Conservation (phyloP, 352 stramenopile genomes). For the Nothophytophthora sp. region DNA sequence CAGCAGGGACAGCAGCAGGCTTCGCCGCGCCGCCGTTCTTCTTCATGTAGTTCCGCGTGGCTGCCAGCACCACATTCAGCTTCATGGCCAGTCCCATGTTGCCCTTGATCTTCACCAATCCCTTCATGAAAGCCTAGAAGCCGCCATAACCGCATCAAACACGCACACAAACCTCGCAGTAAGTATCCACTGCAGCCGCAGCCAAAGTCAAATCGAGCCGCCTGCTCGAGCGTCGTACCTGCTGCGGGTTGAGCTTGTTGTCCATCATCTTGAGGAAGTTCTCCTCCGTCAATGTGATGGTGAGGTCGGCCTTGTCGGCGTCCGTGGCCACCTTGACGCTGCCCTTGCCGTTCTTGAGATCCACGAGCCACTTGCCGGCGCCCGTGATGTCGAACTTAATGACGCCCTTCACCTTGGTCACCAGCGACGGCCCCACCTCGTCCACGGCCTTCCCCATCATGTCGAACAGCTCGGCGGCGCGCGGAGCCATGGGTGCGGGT, state of each 20-base stretch:
- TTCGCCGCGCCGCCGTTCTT: conserved; percentile 39
- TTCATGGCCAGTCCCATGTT: conserved; percentile 96
- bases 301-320: conserved; percentile 72
- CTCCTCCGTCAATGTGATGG: conserved; percentile 71
- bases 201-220: not conserved
- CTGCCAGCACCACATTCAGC: conserved; percentile 89
- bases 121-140: conserved; percentile 91
- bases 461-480: conserved; percentile 65
- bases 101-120: conserved; percentile 94
- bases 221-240: conserved; percentile 17
- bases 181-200: too few relatives aligned
- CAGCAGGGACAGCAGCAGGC: conserved; percentile 16
- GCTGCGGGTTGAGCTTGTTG: conserved; percentile 92
- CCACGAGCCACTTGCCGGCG: conserved; percentile 71
- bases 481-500: conserved; percentile 43
- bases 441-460: conserved; percentile 69
- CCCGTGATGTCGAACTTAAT: conserved; percentile 83
- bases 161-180: too few relatives aligned
- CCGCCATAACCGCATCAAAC: not conserved
- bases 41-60: conserved; percentile 81
- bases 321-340: conserved; percentile 48
- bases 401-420: conserved; percentile 73
- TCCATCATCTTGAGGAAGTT: conserved; percentile 82
- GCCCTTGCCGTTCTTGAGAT: conserved; percentile 78
- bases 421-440: conserved; percentile 67